phyloP scores from a whole-genome alignment of 2,329 filamentous ascomycete genomes.

The Sporothrix pallida region DNA sequence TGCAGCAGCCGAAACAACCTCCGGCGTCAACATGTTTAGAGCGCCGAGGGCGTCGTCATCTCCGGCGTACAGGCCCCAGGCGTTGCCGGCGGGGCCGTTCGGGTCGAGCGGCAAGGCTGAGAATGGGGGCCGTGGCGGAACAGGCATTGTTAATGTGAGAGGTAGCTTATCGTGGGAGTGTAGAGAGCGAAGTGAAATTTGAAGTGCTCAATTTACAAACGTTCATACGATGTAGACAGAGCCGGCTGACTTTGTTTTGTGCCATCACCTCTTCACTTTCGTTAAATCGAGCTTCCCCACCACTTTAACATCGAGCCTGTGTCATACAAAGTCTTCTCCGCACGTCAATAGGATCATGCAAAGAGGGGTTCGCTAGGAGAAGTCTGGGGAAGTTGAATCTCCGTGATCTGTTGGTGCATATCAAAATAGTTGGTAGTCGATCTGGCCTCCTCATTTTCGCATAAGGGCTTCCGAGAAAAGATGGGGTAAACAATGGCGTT shows the following conservation, averaged over 20 bases:
- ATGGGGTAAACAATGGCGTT: conserved; percentile 12
- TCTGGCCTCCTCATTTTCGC: conserved; percentile 8
- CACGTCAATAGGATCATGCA: not conserved
- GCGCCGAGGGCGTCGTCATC: conserved; percentile 57
- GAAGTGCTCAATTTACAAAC: too few relatives aligned
- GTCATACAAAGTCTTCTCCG: not conserved
- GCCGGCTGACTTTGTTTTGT: not conserved
- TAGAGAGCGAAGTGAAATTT: not conserved
- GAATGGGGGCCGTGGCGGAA: conserved; percentile 31
- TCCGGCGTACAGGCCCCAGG: conserved; percentile 53
- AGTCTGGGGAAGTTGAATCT: not conserved
- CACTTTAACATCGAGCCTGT: not conserved
- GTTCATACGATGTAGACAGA: not conserved
- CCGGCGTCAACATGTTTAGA: conserved; percentile 57
- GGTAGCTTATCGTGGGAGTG: too few relatives aligned
- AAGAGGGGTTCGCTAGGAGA: not conserved
- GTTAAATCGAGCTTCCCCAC: not conserved
- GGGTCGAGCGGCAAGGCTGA: conserved; percentile 36
- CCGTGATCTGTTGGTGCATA: conserved; percentile 1
- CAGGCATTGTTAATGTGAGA: not conserved
- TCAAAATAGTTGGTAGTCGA: not conserved
- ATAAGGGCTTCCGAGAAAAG: conserved; percentile 26
- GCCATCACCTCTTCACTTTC: not conserved
- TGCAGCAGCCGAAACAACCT: conserved; percentile 55
- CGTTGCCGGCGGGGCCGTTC: conserved; percentile 38